These are phyloP conservation scores for Flaveria robusta DNA, from an alignment of 129 eudicot genomes.

Conservation along the genomic window DNA sequence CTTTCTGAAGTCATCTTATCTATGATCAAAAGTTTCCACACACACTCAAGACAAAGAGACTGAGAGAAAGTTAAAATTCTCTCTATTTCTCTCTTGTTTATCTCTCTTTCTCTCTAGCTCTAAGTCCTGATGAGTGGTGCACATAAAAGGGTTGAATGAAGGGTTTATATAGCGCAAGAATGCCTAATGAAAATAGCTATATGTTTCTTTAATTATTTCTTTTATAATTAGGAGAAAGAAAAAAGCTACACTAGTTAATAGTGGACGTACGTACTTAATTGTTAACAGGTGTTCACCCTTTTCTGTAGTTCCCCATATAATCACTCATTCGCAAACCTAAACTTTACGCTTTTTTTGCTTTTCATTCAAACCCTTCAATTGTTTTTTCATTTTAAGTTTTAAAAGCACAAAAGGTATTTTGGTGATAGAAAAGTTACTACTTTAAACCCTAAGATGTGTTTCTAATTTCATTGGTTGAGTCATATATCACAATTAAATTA, in stretches of 20 bases:
- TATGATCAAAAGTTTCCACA: conserved; percentile 6
- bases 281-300: conserved; percentile 29
- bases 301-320: conserved; percentile 15
- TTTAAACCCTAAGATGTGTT: not conserved
- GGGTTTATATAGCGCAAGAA: conserved; percentile 38
- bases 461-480: not conserved
- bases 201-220: conserved; percentile 4
- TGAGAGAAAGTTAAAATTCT: conserved; percentile 17
- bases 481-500: too few species aligned
- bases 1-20: conserved; percentile 28
- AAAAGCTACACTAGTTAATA: conserved; percentile 28
- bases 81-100: conserved; percentile 4
- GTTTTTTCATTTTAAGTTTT: conserved; percentile 14
- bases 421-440: conserved; percentile 27
- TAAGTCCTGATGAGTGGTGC: conserved; percentile 39
- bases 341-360: conserved; percentile 26
- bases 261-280: conserved; percentile 19
- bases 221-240: conserved; percentile 20
- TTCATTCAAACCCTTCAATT: conserved; percentile 38
- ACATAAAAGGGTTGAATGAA: conserved; percentile 6
- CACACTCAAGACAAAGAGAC: conserved; percentile 40
- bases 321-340: conserved; percentile 36
- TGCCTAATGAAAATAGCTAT: not conserved
- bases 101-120: conserved; percentile 20
- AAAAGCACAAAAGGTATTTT: conserved; percentile 22